These are phyloP conservation scores for Tylopilus vinaceipallidus DNA, from an alignment of 768 basidiomycete genomes.

Conservation along the genomic window DNA sequence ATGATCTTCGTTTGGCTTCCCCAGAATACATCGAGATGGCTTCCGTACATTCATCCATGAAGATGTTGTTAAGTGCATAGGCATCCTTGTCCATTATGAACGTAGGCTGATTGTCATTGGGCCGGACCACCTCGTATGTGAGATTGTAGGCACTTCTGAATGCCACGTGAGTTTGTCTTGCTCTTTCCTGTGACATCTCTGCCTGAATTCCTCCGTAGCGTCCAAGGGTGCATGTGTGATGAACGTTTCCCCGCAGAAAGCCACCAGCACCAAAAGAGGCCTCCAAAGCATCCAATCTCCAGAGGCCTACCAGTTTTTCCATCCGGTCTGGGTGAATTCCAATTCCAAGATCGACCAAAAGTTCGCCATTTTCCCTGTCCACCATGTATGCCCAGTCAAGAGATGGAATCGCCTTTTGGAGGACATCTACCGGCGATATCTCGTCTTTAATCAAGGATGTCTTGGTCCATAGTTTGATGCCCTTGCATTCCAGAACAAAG, in stretches of 20 bases:
- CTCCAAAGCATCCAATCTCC: not conserved
- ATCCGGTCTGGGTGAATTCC: not conserved
- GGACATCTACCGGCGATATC: too few species aligned
- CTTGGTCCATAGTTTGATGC: constrained; percentile 3
- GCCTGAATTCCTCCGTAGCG: constrained; percentile 3
- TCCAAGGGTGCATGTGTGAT: not conserved
- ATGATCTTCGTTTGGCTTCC: not conserved
- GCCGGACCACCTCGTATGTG: not conserved
- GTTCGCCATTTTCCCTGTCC: not conserved
- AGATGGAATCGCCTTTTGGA: not conserved
- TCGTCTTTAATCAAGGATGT: too few species aligned
- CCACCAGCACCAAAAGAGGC: not conserved
- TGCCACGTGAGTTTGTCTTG: not conserved
- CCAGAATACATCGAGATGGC: not conserved
- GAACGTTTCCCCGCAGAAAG: not conserved
- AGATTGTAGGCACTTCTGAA: constrained; percentile 3
- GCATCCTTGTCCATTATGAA: not conserved
- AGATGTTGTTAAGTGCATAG: not conserved
- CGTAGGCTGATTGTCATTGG: not conserved
- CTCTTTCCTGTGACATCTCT: not conserved
- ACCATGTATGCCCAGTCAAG: not conserved
- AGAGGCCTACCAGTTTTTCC: not conserved
- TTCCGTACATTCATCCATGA: not conserved
- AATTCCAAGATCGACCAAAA: not conserved
- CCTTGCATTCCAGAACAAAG: not conserved